Evolutionary conservation across 2,329 filamentous ascomycete genomes (phyloP).

Genomic region (Colletotrichum gigasporum): DNA sequence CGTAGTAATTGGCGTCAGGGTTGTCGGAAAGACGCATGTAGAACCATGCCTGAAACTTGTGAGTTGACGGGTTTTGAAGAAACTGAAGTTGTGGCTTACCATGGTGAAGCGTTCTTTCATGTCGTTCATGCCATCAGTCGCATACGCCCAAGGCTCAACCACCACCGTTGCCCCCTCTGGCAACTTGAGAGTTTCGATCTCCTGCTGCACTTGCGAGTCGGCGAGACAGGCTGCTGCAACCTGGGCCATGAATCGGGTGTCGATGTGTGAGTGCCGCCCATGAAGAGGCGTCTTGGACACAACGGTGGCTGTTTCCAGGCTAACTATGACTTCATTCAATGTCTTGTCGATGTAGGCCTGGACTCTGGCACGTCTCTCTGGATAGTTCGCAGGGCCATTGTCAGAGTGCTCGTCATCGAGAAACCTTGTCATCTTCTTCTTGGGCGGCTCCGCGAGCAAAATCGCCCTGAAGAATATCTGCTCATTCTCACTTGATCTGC

Average conservation of each 20-base stretch:
- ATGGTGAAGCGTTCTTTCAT: constrained; percentile 58
- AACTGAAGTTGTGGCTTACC: constrained; percentile 41
- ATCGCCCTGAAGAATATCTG: constrained; percentile 52
- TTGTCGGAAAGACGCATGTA: constrained; percentile 45
- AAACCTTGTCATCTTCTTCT: constrained; percentile 50
- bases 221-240: constrained; percentile 57
- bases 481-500: constrained; percentile 12
- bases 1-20: constrained; percentile 64
- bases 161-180: constrained; percentile 54
- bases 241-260: constrained; percentile 56
- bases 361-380: constrained; percentile 44
- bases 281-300: constrained; percentile 39
- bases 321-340: constrained; percentile 35
- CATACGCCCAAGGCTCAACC: constrained; percentile 66
- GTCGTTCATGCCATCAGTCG: constrained; percentile 61
- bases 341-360: constrained; percentile 38
- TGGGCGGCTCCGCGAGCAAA: constrained; percentile 55
- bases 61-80: neutral
- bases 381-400: neutral
- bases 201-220: constrained; percentile 51
- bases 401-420: constrained; percentile 48
- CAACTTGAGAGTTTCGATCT: constrained; percentile 52
- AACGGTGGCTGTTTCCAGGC: constrained; percentile 30
- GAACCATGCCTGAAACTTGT: constrained; percentile 21
- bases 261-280: constrained; percentile 57